Base-by-base conservation (phyloP, 2,329 filamentous ascomycete species). In the Verruconis gallopava region DNA sequence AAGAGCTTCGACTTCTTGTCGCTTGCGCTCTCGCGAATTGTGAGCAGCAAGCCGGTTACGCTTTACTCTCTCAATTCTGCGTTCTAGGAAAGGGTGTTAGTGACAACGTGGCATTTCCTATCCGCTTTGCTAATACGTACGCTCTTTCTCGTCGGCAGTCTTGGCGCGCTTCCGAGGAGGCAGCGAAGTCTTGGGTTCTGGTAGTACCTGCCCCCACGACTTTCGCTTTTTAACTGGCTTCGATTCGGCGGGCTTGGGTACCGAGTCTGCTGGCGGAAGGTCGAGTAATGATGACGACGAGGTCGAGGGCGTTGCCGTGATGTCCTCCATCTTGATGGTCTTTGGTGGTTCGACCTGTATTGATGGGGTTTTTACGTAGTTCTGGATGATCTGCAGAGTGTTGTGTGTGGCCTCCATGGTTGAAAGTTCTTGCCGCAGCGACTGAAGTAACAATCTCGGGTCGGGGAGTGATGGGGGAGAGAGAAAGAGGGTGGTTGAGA, bases 61-160 rank as follows among this genome's bases (percentile, higher is more conserved):
- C 53, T 96, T 85, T 50, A 98, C 91, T 48, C 91, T 85, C 69
- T 98, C 91, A 43, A 96, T 93, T 47, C n/a, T n/a, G n/a, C n/a
- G n/a, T n/a, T n/a, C n/a, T n/a, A n/a, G n/a, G n/a, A n/a, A n/a
- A n/a, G n/a, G n/a, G n/a, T n/a, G n/a, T n/a, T n/a, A n/a, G n/a
- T n/a, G n/a, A n/a, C n/a, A 96, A 93, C n/a, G n/a, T n/a, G n/a
- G n/a, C n/a, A n/a, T n/a, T n/a, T n/a, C n/a, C n/a, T n/a, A n/a
- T n/a, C 47, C 89, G 83, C 35, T 91, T 82, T 64, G 96, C 91
- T 65, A 96, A n/a, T n/a, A n/a, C n/a, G n/a, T n/a, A n/a, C n/a
- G n/a, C n/a, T n/a, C 91, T 67, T 98, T 98, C 65, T 98, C 91
- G 56, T 95, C 91, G 55, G 93, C 89, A 2, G 91, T 98, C 74